A percentile compares a stretch with the other conserved stretches of the same genome.
Conservation (phyloP, 2,329 filamentous ascomycete species). For the Claviceps spartinae region DNA sequence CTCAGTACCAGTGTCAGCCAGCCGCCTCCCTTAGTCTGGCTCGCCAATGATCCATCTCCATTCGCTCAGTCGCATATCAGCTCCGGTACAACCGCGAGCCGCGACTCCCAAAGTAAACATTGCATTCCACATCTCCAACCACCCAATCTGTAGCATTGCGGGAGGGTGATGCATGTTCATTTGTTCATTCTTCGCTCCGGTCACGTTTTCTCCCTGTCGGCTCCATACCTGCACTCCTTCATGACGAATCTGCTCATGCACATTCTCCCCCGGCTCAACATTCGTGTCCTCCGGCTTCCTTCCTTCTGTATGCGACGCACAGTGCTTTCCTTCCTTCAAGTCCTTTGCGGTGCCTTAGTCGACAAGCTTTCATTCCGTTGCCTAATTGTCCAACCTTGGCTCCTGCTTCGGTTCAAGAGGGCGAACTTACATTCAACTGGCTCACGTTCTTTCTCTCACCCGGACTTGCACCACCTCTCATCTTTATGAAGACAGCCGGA, state of each 20-base stretch:
- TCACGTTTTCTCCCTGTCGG: not conserved
- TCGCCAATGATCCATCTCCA: conserved; percentile 1
- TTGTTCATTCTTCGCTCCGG: conserved; percentile 6
- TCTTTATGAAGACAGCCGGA: not conserved
- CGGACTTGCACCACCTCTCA: not conserved
- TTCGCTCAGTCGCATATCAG: not conserved
- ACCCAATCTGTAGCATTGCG: not conserved
- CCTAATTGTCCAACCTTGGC: not conserved
- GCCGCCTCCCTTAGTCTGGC: conserved; percentile 6
- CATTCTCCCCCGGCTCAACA: not conserved
- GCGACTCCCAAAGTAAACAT: conserved; percentile 7
- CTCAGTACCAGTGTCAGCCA: conserved; percentile 8
- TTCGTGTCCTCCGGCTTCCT: not conserved
- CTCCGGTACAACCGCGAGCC: conserved; percentile 6
- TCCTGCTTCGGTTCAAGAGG: conserved; percentile 1
- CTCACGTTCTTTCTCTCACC: conserved; percentile 1
- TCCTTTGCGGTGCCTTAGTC: not conserved
- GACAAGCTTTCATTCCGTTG: not conserved
- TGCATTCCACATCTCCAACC: conserved; percentile 10
- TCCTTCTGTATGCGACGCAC: not conserved
- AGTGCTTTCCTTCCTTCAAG: not conserved
- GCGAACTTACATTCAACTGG: not conserved
- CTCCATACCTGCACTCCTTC: not conserved
- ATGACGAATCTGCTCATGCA: conserved; percentile 1
- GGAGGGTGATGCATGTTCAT: not conserved